phyloP scores from a whole-genome alignment of 179 eudicot species.

The Corrigiola litoralis region DNA sequence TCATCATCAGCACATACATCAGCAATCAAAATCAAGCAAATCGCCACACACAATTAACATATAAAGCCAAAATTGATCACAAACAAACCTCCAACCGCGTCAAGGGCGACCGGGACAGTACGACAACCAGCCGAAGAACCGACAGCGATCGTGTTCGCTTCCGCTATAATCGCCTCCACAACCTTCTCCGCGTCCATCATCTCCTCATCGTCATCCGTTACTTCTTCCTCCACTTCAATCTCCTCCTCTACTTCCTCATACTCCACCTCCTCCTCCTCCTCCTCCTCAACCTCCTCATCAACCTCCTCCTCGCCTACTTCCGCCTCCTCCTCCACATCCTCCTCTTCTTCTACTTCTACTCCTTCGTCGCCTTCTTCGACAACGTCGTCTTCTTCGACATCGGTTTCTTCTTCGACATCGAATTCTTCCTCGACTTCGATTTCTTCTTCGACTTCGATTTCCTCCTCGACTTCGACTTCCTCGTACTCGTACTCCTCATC shows the following conservation, averaged over 20 bases:
- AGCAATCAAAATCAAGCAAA: not conserved
- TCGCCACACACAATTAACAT: too few species aligned
- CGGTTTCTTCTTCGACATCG: constrained; percentile 11
- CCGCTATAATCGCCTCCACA: not conserved
- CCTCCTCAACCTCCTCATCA: constrained; percentile 1
- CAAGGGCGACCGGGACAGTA: too few species aligned
- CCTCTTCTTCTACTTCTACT: not conserved
- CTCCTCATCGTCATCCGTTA: constrained; percentile 13
- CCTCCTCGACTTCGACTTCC: constrained; percentile 21
- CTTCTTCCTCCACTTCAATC: constrained; percentile 19
- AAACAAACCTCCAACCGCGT: too few species aligned
- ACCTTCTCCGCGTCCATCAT: not conserved
- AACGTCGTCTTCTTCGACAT: constrained; percentile 2
- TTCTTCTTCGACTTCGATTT: constrained; percentile 13
- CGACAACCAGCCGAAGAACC: too few species aligned
- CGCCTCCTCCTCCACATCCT: not conserved
- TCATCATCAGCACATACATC: not conserved
- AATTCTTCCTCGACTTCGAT: constrained; percentile 13
- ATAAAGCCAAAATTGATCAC: too few species aligned
- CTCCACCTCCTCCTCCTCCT: not conserved
- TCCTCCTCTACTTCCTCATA: constrained; percentile 9
- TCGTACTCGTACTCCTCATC: constrained; percentile 19
- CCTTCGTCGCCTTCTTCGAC: constrained; percentile 3
- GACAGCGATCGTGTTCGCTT: not conserved
- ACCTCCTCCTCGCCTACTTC: not conserved